Conservation (phyloP, 176 grass and related monocot species). For the Oryza brachyantha region DNA sequence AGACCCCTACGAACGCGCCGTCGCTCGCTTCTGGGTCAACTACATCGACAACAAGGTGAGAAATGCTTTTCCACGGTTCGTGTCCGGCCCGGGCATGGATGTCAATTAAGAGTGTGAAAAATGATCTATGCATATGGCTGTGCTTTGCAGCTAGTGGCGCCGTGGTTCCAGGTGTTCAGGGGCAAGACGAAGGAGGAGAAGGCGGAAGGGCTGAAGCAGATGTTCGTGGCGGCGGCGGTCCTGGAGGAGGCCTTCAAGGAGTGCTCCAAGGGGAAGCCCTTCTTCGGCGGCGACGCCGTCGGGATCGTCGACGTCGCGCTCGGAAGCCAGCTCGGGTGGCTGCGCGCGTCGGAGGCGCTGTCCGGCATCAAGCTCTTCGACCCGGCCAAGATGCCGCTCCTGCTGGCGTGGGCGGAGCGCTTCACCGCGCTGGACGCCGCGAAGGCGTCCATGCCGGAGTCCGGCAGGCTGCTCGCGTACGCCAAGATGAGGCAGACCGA, state of each 20-base stretch:
- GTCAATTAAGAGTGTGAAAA: not conserved
- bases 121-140: not conserved
- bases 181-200: conserved; percentile 36
- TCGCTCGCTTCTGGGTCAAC: conserved; percentile 56
- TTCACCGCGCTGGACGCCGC: conserved; percentile 23
- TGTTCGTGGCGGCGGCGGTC: not conserved
- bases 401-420: conserved; percentile 28
- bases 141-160: conserved; percentile 16
- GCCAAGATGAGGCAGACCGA: not conserved
- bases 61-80: not conserved
- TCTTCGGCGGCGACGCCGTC: conserved; percentile 46
- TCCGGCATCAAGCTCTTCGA: conserved; percentile 7
- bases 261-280: conserved; percentile 31
- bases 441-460: conserved; percentile 8
- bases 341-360: not conserved
- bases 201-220: conserved; percentile 2
- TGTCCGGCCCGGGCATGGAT: not conserved
- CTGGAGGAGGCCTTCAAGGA: conserved; percentile 42
- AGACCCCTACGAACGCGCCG: conserved; percentile 40
- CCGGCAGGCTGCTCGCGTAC: conserved; percentile 11
- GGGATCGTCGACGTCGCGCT: conserved; percentile 47
- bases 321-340: not conserved
- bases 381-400: conserved; percentile 23
- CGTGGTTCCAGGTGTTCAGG: not conserved
- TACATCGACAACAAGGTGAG: conserved; percentile 66